Conservation (phyloP, 177 flowering plant genomes). For the Telopea speciosissima region DNA sequence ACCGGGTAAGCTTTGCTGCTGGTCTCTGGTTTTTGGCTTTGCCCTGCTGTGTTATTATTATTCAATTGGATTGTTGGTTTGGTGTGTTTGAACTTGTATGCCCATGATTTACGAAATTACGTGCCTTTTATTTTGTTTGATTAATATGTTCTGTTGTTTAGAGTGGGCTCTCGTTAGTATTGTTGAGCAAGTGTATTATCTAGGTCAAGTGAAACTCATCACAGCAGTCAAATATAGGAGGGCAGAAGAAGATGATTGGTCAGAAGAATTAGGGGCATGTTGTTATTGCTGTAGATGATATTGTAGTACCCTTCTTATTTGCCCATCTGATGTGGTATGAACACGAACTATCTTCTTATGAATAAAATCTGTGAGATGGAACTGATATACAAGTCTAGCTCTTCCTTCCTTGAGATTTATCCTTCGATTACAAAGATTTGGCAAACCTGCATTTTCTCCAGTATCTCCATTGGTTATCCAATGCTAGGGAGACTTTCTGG, state of each 20-base stretch:
- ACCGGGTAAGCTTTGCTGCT: conserved; percentile 47
- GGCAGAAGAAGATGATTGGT: neutral
- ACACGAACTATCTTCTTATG: neutral
- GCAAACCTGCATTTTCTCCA: neutral
- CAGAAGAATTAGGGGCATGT: neutral
- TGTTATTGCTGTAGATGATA: neutral
- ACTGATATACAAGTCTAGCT: no score
- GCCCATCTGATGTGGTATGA: neutral
- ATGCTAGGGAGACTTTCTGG: neutral
- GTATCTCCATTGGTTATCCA: neutral
- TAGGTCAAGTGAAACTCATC: neutral
- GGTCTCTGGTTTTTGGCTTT: neutral
- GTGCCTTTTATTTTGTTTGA: neutral
- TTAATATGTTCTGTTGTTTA: neutral
- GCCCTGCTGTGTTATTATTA: neutral
- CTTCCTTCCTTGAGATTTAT: no score
- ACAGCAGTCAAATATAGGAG: neutral
- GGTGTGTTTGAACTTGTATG: neutral
- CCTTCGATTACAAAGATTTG: no score
- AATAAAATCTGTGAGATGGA: neutral
- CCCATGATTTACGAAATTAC: neutral
- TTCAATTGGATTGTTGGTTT: neutral
- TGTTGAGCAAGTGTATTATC: neutral
- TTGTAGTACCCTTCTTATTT: neutral
- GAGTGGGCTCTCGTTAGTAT: neutral